Evolutionary conservation across 2,329 filamentous ascomycete species (phyloP), one percentile per base, ranked within the genome.

Genomic region (Sporothrix brunneoviolacea): DNA sequence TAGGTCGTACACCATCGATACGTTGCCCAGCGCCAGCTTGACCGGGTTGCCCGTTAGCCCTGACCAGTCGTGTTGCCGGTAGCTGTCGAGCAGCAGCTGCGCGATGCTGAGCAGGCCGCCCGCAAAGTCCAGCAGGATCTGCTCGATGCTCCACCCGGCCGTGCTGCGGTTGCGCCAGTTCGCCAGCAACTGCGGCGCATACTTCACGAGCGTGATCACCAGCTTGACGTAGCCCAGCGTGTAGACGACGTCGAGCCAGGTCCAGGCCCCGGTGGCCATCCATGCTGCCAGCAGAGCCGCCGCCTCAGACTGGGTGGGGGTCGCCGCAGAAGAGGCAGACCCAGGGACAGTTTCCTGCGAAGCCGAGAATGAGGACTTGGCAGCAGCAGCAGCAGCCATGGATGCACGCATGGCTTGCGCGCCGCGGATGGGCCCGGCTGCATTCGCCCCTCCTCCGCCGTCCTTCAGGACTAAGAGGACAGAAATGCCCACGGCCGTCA

Each of bases 21-120:
- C 80, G 62, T 95, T 91, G 13, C 88, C 86, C 37, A 97, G 75
- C 3, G 83, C 82, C 52, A 97, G 82, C 70, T 97, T 98, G 59
- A 93, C 84, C 0, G 90, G 88, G 65, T 97, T 97, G 1, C 91
- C 91, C 0, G 84, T 90, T 52, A 97, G 75, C 19, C 91, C 93
- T 42, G 84, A 86, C 91, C 91, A 96, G 70, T 95, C 89, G 50
- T 77, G 77, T 65, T 93, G 83, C 33, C 94, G 70, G 52, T 84
- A 88, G 53, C 88, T 90, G 70, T 97, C 93, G 54, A 97, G 83
- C 19, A 84, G 70, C 55, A 95, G 77, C 68, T 98, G 93, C 3
- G 79, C 70, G 47, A 96, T 76, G 53, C 88, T 95, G 44, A 97
- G 71, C 16, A 93, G 63, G 32, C 91, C 90, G 33, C 93, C 93